Base-by-base conservation (phyloP, 2,329 filamentous ascomycete species). In the Thyridium curvatum region DNA sequence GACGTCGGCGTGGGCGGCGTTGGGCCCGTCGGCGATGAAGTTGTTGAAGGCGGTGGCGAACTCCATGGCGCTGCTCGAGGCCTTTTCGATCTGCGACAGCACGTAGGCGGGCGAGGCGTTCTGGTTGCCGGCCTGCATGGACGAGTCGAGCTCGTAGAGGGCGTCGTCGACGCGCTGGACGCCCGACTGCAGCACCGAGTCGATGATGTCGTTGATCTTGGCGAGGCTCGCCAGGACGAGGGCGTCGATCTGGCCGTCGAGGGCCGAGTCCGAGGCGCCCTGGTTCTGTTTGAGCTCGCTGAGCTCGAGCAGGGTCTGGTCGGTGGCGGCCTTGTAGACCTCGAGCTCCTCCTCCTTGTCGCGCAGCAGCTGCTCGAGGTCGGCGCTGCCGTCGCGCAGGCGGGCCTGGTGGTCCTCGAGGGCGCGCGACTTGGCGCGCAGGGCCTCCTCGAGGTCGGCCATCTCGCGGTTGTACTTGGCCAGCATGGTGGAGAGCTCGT, bases 41-140 rank as follows among this genome's bases (percentile, higher is more conserved):
- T 94, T 94, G 69, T 96, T 98, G 73, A 97, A 98, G 0, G 93
- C 84, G 0, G 91, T 97, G 2, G 91, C 93, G 62, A 98, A 98
- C 59, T 98, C 93, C 62, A 94, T 97, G 12, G 93, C 88, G 48
- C 82, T 94, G 9, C 89, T 81, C 8, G 90, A 93, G 1, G 93
- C 90, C 69, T 97, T 98, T 59, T 98, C 93, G 42, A 97, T 90
- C 60, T 97, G 91, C 2, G 91, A 97, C 37, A 98, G 72, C 12
- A 98, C 90, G 57, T 94, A 97, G 2, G 91, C 79, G 12, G 93
- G 89, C 31, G 90, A 94, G 1, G 93, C 93, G 54, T 94, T 98
- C 66, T 97, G 93, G 67, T 98, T 98, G 61, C 93, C 93, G 31
- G 91, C 93, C 60, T 97, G 91, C 89, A 97, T 97, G 15, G 86